These are phyloP conservation scores for Euphrasia confusa DNA, from an alignment of 257 asterid species.

Conservation along the genomic window DNA sequence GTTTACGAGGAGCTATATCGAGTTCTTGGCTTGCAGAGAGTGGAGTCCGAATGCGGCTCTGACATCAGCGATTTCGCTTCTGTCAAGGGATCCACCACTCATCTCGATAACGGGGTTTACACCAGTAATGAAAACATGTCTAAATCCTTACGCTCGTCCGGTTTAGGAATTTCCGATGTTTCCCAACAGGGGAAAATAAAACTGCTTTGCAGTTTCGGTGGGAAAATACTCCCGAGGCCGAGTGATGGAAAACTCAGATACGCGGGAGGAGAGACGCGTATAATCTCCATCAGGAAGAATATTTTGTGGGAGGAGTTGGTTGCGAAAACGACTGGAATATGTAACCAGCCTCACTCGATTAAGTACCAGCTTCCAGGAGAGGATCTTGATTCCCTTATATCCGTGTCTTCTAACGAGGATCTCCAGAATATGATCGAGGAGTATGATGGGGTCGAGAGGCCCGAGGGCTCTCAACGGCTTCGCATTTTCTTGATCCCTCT, in stretches of 20 bases:
- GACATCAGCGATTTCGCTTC: conserved; percentile 46
- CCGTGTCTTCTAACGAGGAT: conserved; percentile 84
- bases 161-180: conserved; percentile 40
- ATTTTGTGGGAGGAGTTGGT: conserved; percentile 65
- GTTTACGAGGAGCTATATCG: conserved; percentile 58
- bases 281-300: conserved; percentile 64
- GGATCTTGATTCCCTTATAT: conserved; percentile 88
- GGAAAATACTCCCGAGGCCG: conserved; percentile 84
- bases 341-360: conserved; percentile 50
- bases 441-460: conserved; percentile 51
- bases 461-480: conserved; percentile 55
- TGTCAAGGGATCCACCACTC: conserved; percentile 44
- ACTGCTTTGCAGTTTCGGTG: conserved; percentile 88
- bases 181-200: conserved; percentile 55
- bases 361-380: conserved; percentile 96
- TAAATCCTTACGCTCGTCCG: conserved; percentile 31
- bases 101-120: conserved; percentile 34
- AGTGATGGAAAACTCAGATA: conserved; percentile 90
- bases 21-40: conserved; percentile 56
- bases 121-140: conserved; percentile 31
- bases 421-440: conserved; percentile 94
- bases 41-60: conserved; percentile 63
- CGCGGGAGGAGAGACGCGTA: conserved; percentile 96
- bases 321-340: conserved; percentile 50
- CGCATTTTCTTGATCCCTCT: conserved; percentile 74